Evolutionary conservation across 1,284 basidiomycete genomes (phyloP), one percentile per base, ranked within the genome.

Genomic region (Takashimella tepidaria): DNA sequence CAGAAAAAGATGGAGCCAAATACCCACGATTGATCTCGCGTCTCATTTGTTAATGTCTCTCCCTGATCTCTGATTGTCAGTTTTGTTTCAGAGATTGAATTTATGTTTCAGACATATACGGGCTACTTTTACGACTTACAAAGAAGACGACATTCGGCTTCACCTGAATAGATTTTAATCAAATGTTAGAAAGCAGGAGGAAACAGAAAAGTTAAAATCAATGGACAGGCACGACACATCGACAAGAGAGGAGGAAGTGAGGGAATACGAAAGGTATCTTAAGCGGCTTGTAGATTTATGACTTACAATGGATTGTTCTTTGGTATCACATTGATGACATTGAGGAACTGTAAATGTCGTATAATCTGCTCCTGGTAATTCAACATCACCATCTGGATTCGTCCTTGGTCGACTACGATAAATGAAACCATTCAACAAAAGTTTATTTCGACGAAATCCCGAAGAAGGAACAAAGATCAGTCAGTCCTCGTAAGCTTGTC

Each of bases 331-430:
- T 20, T 72, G 70, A 11, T 81, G 80, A 63, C 90, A 93, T 26
- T 83, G 78, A 0, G 91, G 90, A 0, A 93, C 82, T n/a, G 83
- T 76, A 66, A 92, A 92, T 49, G 84, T 81, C 47, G 80, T 80
- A 64, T 89, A 92, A 12, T 83, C 81, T 3, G 86, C 81, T 3
- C 86, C 87, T 54, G 86, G 84, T 13, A 92, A 74, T n/a, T 84
- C 88, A 58, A 92, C 90, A 77, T 93, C 92, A 67, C 92, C 92
- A 64, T 93, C 92, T 4, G 92, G 92, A 68, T 95, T 95, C 13
- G 88, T 92, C 53, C 88, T 80, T 1, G 83, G 86, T 55, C 82
- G 79, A 20, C 63, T 67, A 76, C 1, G 6, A n/a, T 54, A 41
- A 51, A n/a, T n/a, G n/a, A 16, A 25, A 24, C 8, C 44, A 20